Conservation (phyloP, 306 rosid genomes). For the Rosa chinensis region DNA sequence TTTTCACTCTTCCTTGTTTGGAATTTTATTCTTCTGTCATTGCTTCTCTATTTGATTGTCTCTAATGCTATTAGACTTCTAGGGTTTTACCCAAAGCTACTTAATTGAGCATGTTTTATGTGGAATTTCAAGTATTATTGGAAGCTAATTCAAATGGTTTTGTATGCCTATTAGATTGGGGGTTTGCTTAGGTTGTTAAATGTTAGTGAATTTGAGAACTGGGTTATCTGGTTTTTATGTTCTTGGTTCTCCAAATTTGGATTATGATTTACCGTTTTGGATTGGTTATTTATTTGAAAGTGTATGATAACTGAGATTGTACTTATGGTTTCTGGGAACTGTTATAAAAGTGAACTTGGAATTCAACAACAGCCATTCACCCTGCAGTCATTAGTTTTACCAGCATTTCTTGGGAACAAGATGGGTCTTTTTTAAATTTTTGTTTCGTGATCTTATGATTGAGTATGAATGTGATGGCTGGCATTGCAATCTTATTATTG, state of each 20-base stretch:
- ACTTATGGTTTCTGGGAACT: constrained; percentile 27
- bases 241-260: constrained; percentile 8
- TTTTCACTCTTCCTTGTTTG: constrained; percentile 20
- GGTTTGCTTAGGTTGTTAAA: background rate
- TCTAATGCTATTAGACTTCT: constrained; percentile 15
- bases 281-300: constrained; percentile 23
- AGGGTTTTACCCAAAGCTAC: constrained; percentile 33
- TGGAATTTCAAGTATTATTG: constrained; percentile 11
- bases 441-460: constrained; percentile 27
- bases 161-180: constrained; percentile 2
- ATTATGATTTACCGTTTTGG: constrained; percentile 6
- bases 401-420: constrained; percentile 14
- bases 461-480: constrained; percentile 8
- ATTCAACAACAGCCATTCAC: constrained; percentile 14
- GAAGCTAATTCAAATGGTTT: constrained; percentile 11
- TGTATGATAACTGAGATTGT: constrained; percentile 21
- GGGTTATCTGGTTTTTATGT: constrained; percentile 7
- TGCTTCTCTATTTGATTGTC: constrained; percentile 24
- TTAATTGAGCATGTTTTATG: constrained; percentile 27
- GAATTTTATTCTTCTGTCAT: background rate
- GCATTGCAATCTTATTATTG: background rate
- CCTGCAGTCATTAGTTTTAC: constrained; percentile 11
- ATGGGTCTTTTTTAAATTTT: background rate
- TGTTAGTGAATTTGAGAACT: constrained; percentile 21
- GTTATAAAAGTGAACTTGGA: background rate